These are phyloP conservation scores for Aquilaria sinensis DNA, from an alignment of 345 rosid genomes.

Conservation along the genomic window DNA sequence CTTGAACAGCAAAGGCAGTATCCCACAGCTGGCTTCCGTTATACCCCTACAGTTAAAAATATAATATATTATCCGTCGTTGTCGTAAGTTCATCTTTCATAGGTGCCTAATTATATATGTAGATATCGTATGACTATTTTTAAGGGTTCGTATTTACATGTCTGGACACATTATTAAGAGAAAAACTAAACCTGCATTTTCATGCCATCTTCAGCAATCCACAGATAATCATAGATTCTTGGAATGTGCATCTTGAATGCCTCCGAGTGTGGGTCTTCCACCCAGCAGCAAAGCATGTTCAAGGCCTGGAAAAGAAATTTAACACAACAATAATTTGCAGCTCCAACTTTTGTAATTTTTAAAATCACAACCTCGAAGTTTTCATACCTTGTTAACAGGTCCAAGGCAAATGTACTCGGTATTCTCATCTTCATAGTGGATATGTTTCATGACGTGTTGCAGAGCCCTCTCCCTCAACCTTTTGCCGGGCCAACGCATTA, in stretches of 20 bases:
- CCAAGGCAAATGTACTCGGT: constrained; percentile 65
- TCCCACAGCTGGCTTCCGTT: constrained; percentile 85
- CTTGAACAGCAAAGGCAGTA: constrained; percentile 59
- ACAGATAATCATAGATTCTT: constrained; percentile 52
- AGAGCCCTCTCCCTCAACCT: constrained; percentile 77
- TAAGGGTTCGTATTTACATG: too few species aligned
- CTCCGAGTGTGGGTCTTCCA: constrained; percentile 67
- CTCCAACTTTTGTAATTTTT: too few species aligned
- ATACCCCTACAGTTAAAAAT: constrained; percentile 40
- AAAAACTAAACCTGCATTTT: constrained; percentile 59
- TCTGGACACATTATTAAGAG: too few species aligned
- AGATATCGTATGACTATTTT: too few species aligned
- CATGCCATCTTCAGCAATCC: constrained; percentile 87
- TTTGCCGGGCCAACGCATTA: constrained; percentile 63
- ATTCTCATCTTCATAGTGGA: constrained; percentile 75
- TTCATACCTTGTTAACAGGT: constrained; percentile 58
- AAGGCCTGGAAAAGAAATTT: constrained; percentile 31
- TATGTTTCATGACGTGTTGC: constrained; percentile 37
- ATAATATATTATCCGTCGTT: not conserved
- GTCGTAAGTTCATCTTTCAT: not conserved
- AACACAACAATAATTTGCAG: too few species aligned
- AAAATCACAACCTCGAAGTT: not conserved
- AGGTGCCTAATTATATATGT: too few species aligned
- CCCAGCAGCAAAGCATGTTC: constrained; percentile 72
- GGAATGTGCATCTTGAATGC: constrained; percentile 61